A percentile compares a stretch with the other conserved stretches of the same genome.
Evolutionary conservation across 495 filamentous ascomycete species (phyloP).

Genomic region (Aspergillus cristatus): DNA sequence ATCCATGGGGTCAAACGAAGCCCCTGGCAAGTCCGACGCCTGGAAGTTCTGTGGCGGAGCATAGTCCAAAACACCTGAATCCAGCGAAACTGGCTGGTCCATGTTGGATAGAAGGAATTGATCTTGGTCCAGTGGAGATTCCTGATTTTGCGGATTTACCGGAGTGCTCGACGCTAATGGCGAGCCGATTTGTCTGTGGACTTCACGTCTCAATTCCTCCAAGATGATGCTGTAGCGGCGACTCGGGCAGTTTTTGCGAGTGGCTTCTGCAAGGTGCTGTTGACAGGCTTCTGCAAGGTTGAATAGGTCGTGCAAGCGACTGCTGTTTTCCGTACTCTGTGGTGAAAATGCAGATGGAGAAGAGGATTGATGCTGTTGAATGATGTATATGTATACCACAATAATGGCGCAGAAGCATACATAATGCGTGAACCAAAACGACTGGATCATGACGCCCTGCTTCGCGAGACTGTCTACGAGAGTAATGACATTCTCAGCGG

Average conservation of each 20-base stretch:
- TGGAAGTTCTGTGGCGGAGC: conserved; percentile 7
- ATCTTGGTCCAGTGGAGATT: conserved; percentile 1
- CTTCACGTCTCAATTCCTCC: conserved; percentile 35
- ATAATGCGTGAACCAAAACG: conserved; percentile 47
- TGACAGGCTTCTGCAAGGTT: conserved; percentile 37
- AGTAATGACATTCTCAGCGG: conserved; percentile 33
- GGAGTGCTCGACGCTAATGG: not conserved
- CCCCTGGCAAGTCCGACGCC: conserved; percentile 9
- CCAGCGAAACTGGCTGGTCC: conserved; percentile 7
- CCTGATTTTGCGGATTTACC: not conserved
- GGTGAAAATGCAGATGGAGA: conserved; percentile 13
- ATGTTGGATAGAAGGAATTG: not conserved
- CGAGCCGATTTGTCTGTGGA: conserved; percentile 29
- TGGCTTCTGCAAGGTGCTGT: conserved; percentile 39
- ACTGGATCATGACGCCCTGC: conserved; percentile 29
- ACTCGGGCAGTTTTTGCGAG: conserved; percentile 41
- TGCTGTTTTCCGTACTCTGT: conserved; percentile 12
- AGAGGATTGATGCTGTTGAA: conserved; percentile 37
- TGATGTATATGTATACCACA: conserved; percentile 45
- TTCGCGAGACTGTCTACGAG: conserved; percentile 29
- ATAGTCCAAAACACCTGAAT: conserved; percentile 11
- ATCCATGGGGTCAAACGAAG: conserved; percentile 11
- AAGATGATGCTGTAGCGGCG: conserved; percentile 44
- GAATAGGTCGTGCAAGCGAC: conserved; percentile 24
- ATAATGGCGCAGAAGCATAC: conserved; percentile 47